A percentile compares a stretch with the other conserved stretches of the same genome.
phyloP scores from a whole-genome alignment of 2,329 filamentous ascomycete species.

The Monascus ruber region DNA sequence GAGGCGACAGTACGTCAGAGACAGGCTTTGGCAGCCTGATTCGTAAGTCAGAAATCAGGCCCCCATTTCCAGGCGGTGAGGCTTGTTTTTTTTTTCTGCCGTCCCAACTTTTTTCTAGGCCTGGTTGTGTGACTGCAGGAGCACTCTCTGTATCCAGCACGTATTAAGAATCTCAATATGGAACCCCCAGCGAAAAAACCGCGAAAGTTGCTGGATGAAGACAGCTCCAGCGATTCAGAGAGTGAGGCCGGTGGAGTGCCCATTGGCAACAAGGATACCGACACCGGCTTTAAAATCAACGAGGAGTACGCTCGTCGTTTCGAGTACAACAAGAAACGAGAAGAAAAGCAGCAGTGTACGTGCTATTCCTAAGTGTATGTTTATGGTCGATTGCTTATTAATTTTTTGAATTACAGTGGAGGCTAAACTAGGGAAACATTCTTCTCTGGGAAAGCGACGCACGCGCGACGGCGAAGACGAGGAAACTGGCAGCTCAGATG shows the following conservation, averaged over 20 bases:
- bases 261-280: conserved; percentile 18
- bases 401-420: conserved; percentile 51
- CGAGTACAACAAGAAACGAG: conserved; percentile 94
- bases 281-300: conserved; percentile 63
- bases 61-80: too few relatives aligned
- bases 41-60: too few relatives aligned
- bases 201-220: conserved; percentile 30
- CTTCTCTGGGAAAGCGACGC: conserved; percentile 27
- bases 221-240: conserved; percentile 28
- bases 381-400: conserved; percentile 5
- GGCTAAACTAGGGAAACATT: conserved; percentile 61
- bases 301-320: conserved; percentile 79
- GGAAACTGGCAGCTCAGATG: conserved; percentile 45
- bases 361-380: background rate
- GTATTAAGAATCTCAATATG: conserved; percentile 15
- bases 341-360: conserved; percentile 56
- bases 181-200: conserved; percentile 32
- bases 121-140: too few relatives aligned
- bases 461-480: conserved; percentile 27
- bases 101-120: too few relatives aligned
- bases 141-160: background rate
- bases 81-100: too few relatives aligned
- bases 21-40: too few relatives aligned
- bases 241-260: conserved; percentile 31
- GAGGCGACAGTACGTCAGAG: too few relatives aligned